Conservation (phyloP, 257 asterid species). For the Solanum paucissectum region DNA sequence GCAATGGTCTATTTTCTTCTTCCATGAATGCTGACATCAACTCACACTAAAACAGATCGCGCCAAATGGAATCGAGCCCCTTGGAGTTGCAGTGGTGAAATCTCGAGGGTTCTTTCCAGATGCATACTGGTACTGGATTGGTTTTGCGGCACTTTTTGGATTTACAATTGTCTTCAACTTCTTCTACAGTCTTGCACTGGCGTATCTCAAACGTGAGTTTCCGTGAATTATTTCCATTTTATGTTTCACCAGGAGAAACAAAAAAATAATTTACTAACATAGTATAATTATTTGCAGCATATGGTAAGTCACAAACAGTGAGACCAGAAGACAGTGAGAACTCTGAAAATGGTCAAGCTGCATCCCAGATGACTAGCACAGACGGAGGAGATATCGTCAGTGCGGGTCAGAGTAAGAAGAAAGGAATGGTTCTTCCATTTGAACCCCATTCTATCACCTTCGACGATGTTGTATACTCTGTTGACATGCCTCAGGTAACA, state of each 20-base stretch:
- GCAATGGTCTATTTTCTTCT: not conserved
- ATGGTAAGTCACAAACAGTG: slow-evolving; percentile 34
- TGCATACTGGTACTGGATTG: slow-evolving; percentile 35
- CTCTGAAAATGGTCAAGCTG: not conserved
- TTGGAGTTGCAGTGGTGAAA: slow-evolving; percentile 15
- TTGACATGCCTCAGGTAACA: slow-evolving; percentile 83
- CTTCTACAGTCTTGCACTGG: slow-evolving; percentile 14
- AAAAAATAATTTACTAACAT: not conserved
- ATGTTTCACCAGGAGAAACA: not conserved
- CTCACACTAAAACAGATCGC: not conserved
- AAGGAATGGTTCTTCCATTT: slow-evolving; percentile 89
- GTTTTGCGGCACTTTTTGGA: slow-evolving; percentile 26
- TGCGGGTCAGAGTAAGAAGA: slow-evolving; percentile 20
- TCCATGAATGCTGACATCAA: not conserved
- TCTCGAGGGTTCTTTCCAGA: slow-evolving; percentile 25
- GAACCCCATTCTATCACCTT: slow-evolving; percentile 88
- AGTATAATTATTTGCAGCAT: slow-evolving; percentile 26
- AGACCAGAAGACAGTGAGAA: slow-evolving; percentile 21
- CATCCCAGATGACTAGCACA: not conserved
- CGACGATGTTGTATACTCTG: slow-evolving; percentile 61
- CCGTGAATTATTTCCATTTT: not conserved
- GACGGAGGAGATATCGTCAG: slow-evolving; percentile 15
- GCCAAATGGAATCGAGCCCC: slow-evolving; percentile 10
- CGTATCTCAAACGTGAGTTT: slow-evolving; percentile 48
- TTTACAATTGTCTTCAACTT: slow-evolving; percentile 16